Evolutionary conservation across 2,329 filamentous ascomycete genomes (phyloP), one percentile per base, ranked within the genome.

Genomic region (Amphichorda felina): DNA sequence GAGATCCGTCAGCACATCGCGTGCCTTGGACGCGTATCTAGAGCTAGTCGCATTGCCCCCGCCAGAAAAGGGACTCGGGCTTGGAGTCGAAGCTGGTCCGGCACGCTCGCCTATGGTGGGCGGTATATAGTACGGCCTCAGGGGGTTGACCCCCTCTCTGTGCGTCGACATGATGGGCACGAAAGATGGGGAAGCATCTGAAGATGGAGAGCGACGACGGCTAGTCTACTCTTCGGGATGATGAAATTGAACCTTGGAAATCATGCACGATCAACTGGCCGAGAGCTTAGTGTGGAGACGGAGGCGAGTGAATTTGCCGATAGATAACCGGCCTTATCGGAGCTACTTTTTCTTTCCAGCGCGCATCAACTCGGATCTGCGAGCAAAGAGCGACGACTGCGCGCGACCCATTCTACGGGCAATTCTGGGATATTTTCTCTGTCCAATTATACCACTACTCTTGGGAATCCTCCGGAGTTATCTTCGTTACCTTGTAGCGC

Each of bases 1-100:
- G 43, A 96, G 70, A 53, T 96, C 89, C 35, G 81, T 79, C 41
- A 95, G 78, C 41, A 94, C 80, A 55, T 91, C 82, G 56, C 87
- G 82, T 43, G 87, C 85, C 50, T 82, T 75, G 40, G 56, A 52
- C 40, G 54, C 55, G 40, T 59, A 58, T 36, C 46, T 41, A 24
- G 50, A 49, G 34, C 43, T 52, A 26, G 60, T 58, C 46, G 61
- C 57, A 60, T 64, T 62, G 47, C 55, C 46, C 40, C 48, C 54
- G 37, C 60, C 18, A 55, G 30, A 63, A 53, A 49, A 67, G 66
- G 30, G 25, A 37, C 14, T 65, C 32, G 66, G 60, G 36, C 52
- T 56, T 18, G 61, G 55, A 31, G 56, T 50, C 37, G 59, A 44
- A 39, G 51, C 52, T 30, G 55, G 44, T 27, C 61, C 57, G 29